A percentile compares a stretch with the other conserved stretches of the same genome.
Evolutionary conservation across 306 rosid species (phyloP).

Genomic region (Pueraria montana): DNA sequence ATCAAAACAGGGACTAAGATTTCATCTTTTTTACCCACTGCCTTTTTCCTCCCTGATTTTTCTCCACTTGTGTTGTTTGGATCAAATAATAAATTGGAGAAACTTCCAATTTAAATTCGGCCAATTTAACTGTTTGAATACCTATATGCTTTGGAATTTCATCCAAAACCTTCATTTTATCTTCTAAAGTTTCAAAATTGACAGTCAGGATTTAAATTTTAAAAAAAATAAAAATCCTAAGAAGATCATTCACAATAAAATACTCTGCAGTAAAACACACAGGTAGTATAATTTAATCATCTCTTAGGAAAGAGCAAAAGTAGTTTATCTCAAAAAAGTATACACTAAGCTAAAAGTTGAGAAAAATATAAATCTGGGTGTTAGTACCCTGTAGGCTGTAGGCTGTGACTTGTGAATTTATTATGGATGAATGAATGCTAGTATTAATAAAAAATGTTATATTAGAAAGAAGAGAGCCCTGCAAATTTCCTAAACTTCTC

Average conservation of each 20-base stretch:
- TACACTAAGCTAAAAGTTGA: not conserved
- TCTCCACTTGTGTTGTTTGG: too few species aligned
- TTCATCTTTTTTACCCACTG: too few species aligned
- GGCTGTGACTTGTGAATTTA: slow-evolving; percentile 18
- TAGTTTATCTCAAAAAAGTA: not conserved
- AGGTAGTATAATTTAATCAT: not conserved
- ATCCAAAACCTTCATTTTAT: not conserved
- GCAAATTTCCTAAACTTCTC: slow-evolving; percentile 85
- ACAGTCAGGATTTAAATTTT: not conserved
- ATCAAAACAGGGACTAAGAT: too few species aligned
- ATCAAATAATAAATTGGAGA: too few species aligned
- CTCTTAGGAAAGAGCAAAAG: not conserved
- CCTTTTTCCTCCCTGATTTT: too few species aligned
- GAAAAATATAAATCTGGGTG: not conserved
- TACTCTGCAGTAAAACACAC: not conserved
- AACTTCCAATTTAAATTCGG: not conserved
- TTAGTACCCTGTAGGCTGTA: slow-evolving; percentile 1
- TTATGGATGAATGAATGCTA: slow-evolving; percentile 38
- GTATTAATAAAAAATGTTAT: slow-evolving; percentile 30
- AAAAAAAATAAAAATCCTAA: not conserved
- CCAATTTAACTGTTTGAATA: not conserved
- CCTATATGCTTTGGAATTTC: not conserved
- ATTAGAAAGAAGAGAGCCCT: slow-evolving; percentile 82
- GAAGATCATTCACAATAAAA: not conserved
- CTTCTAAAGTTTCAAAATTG: not conserved